These are phyloP conservation scores for Beauveria sp. DNA, from an alignment of 2,329 filamentous ascomycete genomes.

Conservation along the genomic window DNA sequence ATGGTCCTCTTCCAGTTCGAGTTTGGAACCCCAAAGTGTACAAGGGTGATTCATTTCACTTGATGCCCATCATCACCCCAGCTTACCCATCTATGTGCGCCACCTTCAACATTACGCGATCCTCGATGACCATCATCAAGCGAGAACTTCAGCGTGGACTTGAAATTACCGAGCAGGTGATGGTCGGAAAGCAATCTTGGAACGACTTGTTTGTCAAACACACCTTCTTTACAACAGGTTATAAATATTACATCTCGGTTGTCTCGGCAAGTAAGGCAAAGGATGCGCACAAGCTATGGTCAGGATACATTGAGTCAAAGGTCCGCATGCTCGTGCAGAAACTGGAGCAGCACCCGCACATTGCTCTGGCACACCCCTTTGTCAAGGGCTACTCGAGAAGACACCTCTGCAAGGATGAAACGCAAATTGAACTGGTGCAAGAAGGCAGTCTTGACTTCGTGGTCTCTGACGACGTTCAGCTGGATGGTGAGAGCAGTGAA, in stretches of 20 bases:
- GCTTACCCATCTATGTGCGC: slow-evolving; percentile 97
- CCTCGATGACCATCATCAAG: slow-evolving; percentile 77
- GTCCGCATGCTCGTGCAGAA: slow-evolving; percentile 77
- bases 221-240: slow-evolving; percentile 85
- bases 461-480: slow-evolving; percentile 30
- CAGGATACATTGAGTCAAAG: slow-evolving; percentile 89
- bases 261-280: slow-evolving; percentile 75
- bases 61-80: slow-evolving; percentile 98
- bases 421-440: slow-evolving; percentile 45
- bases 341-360: slow-evolving; percentile 71
- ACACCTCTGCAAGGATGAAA: slow-evolving; percentile 57
- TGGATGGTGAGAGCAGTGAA: slow-evolving; percentile 16
- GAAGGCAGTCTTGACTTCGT: slow-evolving; percentile 44
- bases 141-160: slow-evolving; percentile 73
- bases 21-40: slow-evolving; percentile 94
- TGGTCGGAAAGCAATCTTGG: slow-evolving; percentile 70
- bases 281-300: slow-evolving; percentile 80
- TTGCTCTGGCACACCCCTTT: slow-evolving; percentile 81
- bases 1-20: slow-evolving; percentile 69
- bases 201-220: slow-evolving; percentile 83
- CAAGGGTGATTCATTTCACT: slow-evolving; percentile 70
- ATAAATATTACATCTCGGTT: slow-evolving; percentile 93
- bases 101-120: slow-evolving; percentile 86
- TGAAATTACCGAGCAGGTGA: slow-evolving; percentile 72
- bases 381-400: slow-evolving; percentile 85